A percentile compares a stretch with the other conserved stretches of the same genome.
Conservation (phyloP, 371 early-diverging fungal genomes). For the Mortierella sp. region DNA sequence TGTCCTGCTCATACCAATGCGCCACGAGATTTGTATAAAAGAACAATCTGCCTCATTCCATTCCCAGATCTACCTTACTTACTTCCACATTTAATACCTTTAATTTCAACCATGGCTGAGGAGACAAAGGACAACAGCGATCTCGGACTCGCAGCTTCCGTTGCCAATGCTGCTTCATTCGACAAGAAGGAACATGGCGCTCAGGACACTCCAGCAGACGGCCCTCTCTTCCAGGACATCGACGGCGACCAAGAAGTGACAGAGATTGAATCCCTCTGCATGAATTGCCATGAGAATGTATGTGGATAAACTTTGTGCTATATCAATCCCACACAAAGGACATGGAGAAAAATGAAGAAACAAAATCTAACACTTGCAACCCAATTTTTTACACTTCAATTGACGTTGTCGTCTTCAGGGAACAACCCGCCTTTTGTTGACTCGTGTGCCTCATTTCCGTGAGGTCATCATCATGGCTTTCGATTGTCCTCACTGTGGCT, state of each 20-base stretch:
- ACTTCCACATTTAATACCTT: no score
- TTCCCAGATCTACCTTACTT: background rate
- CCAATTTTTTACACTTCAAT: background rate
- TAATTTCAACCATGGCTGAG: slow-evolving; percentile 21
- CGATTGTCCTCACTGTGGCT: slow-evolving; percentile 93
- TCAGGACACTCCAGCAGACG: slow-evolving; percentile 32
- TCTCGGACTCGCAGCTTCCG: slow-evolving; percentile 31
- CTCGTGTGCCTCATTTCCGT: slow-evolving; percentile 94
- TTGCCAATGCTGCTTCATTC: slow-evolving; percentile 28
- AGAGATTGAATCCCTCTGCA: slow-evolving; percentile 92
- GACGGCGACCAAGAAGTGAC: slow-evolving; percentile 70
- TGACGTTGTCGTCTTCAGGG: slow-evolving; percentile 65
- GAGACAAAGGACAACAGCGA: slow-evolving; percentile 20
- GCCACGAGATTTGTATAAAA: background rate
- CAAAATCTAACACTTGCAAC: background rate
- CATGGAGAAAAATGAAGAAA: background rate
- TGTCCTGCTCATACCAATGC: background rate
- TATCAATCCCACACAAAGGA: background rate
- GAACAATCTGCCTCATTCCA: background rate
- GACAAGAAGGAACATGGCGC: slow-evolving; percentile 33
- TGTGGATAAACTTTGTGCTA: slow-evolving; percentile 6
- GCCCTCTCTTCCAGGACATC: slow-evolving; percentile 80
- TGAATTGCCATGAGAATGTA: slow-evolving; percentile 91
- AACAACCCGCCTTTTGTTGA: slow-evolving; percentile 86
- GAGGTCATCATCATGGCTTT: slow-evolving; percentile 95